These are phyloP conservation scores for Globisporangium paddicum DNA, from an alignment of 352 stramenopile genomes.

Conservation along the genomic window DNA sequence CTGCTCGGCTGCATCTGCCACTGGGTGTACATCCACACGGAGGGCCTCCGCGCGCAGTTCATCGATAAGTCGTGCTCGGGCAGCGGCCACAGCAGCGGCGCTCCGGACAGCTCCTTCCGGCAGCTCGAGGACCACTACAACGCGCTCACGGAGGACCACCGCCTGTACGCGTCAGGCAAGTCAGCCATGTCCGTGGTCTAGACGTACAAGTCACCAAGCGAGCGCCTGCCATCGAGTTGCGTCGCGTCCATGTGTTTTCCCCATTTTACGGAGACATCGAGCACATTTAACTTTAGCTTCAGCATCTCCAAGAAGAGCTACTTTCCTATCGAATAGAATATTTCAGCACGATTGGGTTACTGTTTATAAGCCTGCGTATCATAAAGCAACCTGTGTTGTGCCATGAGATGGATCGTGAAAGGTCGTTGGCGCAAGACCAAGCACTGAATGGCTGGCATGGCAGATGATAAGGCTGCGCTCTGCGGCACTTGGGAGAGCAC, in stretches of 20 bases:
- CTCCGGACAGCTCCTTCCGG: conserved; percentile 28
- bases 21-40: conserved; percentile 67
- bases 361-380: not conserved
- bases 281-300: not conserved
- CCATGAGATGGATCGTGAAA: not conserved
- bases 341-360: not conserved
- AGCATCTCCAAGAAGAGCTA: not conserved
- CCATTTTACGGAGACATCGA: not conserved
- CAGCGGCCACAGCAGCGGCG: conserved; percentile 44
- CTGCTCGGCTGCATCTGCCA: conserved; percentile 65
- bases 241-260: not conserved
- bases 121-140: conserved; percentile 76
- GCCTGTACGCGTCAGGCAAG: conserved; percentile 40
- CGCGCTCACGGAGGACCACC: conserved; percentile 59
- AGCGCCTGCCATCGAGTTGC: not conserved
- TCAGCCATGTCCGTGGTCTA: conserved; percentile 16
- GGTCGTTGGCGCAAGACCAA: not conserved
- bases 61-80: conserved; percentile 51
- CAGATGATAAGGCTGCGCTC: not conserved
- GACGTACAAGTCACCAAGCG: not conserved
- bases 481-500: conserved; percentile 53
- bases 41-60: conserved; percentile 28
- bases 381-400: not conserved
- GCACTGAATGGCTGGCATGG: not conserved
- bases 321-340: conserved; percentile 4